These are phyloP conservation scores for Fusarium pseudoanthophilum DNA, from an alignment of 2,329 filamentous ascomycete species.

Conservation along the genomic window DNA sequence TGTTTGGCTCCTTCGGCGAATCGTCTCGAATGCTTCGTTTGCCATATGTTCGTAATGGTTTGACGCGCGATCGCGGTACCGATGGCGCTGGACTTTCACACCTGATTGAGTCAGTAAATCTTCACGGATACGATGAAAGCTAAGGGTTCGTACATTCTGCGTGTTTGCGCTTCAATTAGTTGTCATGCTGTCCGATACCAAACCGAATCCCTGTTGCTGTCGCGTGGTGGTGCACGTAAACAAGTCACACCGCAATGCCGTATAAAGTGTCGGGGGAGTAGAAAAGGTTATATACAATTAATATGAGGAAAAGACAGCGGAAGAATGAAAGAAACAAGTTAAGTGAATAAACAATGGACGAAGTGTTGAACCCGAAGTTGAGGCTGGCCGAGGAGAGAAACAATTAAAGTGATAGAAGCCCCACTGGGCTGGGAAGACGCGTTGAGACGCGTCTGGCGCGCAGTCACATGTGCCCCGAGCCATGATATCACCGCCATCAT, in stretches of 20 bases:
- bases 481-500: slow-evolving; percentile 29
- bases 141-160: background rate
- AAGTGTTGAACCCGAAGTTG: background rate
- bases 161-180: background rate
- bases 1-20: slow-evolving; percentile 14
- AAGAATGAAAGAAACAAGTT: background rate
- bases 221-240: background rate
- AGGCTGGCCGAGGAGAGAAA: background rate
- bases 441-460: slow-evolving; percentile 30
- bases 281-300: background rate
- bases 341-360: background rate
- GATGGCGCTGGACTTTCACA: slow-evolving; percentile 45
- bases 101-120: slow-evolving; percentile 39
- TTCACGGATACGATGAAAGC: rapidly evolving
- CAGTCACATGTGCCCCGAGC: slow-evolving; percentile 24
- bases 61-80: slow-evolving; percentile 46
- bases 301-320: background rate
- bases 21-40: slow-evolving; percentile 48
- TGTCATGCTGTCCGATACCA: slow-evolving; percentile 10
- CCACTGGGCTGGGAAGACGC: slow-evolving; percentile 29
- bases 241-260: rapidly evolving
- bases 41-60: slow-evolving; percentile 55
- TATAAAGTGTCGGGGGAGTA: too few relatives aligned
- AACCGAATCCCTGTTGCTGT: background rate
- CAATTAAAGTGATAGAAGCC: slow-evolving; percentile 2